Percentiles rank a stretch among this genome's conserved stretches.
phyloP scores from a whole-genome alignment of 805 yeast species.

The Alloascoidea africana region DNA sequence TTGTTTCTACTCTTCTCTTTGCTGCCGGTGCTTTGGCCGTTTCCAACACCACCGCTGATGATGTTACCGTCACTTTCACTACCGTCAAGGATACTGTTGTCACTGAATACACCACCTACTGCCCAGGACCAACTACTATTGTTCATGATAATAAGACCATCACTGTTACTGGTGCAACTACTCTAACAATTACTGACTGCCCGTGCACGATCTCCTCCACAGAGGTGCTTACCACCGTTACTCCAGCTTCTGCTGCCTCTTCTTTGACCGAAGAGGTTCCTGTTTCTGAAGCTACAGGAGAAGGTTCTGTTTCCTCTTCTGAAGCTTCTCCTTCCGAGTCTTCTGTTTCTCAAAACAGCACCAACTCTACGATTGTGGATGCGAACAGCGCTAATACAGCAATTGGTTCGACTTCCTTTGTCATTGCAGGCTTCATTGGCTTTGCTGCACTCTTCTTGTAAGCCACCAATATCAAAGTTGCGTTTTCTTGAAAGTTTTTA shows the following conservation, averaged over 20 bases:
- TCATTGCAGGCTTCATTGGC: neutral
- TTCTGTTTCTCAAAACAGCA: too few species aligned
- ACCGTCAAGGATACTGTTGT: slow-evolving; percentile 21
- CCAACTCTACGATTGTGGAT: too few species aligned
- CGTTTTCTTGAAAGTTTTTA: too few species aligned
- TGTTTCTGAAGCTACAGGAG: too few species aligned
- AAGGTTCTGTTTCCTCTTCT: too few species aligned
- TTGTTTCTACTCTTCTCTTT: slow-evolving; percentile 1
- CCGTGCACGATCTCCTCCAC: slow-evolving; percentile 39
- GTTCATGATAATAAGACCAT: slow-evolving; percentile 41
- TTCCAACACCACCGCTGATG: slow-evolving; percentile 1
- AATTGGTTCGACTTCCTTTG: neutral
- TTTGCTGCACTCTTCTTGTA: too few species aligned
- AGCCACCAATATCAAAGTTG: too few species aligned
- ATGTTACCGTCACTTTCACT: slow-evolving; percentile 2
- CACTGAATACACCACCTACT: slow-evolving; percentile 54
- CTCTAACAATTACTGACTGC: slow-evolving; percentile 54
- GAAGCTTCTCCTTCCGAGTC: too few species aligned
- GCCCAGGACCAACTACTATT: slow-evolving; percentile 45
- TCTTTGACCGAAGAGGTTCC: neutral
- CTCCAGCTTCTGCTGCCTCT: slow-evolving; percentile 2
- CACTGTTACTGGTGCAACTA: slow-evolving; percentile 51
- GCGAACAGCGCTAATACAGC: neutral
- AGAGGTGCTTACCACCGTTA: slow-evolving; percentile 4
- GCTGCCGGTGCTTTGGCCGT: slow-evolving; percentile 3